Base-by-base conservation (phyloP, 2,329 filamentous ascomycete species). In the Microdochium paspali region DNA sequence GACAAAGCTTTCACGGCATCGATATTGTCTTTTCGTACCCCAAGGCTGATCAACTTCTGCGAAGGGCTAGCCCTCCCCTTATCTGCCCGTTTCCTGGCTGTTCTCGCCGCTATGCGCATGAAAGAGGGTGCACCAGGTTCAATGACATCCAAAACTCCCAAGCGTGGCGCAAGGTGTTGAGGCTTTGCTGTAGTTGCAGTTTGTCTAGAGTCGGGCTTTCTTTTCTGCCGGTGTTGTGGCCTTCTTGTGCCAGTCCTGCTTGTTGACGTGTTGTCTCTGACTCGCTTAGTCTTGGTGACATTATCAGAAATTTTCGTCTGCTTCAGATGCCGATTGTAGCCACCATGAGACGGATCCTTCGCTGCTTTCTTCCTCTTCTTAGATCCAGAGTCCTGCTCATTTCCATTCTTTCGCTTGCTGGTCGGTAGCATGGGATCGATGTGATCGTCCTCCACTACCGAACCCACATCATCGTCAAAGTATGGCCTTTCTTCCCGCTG, bases 61-160 rank as follows among this genome's bases (percentile, higher is more conserved):
- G 63, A 64, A 1, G 78, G 79, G 47, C 72, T 81, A 6, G 74
- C 69, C 56, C 76, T 74, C 15, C 80, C 80, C 51, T 73, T 66
- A 12, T 70, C 68, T 24, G 52, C 56, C 28, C 69, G 71, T 46
- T 61, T 67, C 47, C 65, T 73, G 3, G 72, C 79, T 46, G 76
- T 70, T 15, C 81, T 77, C 40, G 78, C 79, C 45, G 81, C 81
- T 56, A 85, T 71, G 50, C 71, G 79, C 28, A 85, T 63, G 51
- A 84, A 84, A 2, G 59, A 62, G 1, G 81, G 81, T 1, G 78
- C 76, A 49, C 68, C 56, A 2, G 66, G 58, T 51, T 75, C 72
- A 42, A 76, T 66, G 21, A 81, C 72, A 59, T 84, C 80, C n/a
- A 84, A 58, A 47, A 84, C 82, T 53, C 80, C 75, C 20, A 84